Evolutionary conservation across 176 grass and related monocot species (phyloP).

Genomic region (Poa pratensis): DNA sequence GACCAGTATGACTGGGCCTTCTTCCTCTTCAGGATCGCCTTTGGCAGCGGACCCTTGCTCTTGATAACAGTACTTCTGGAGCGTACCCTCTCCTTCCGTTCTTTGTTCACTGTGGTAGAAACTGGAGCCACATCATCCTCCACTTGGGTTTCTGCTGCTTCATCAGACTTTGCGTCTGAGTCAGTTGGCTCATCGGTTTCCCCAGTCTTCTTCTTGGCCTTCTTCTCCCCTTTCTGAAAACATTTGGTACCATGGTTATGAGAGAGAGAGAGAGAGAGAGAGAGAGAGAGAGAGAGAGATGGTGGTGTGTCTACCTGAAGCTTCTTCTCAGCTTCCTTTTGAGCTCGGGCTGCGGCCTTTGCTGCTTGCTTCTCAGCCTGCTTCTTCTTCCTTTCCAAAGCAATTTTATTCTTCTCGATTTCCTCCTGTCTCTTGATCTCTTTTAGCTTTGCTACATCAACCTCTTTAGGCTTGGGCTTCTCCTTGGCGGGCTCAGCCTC

Average conservation of each 20-base stretch:
- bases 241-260: constrained; percentile 15
- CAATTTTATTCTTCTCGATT: constrained; percentile 84
- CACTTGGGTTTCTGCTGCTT: constrained; percentile 52
- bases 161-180: constrained; percentile 62
- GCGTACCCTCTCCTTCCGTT: constrained; percentile 58
- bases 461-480: constrained; percentile 61
- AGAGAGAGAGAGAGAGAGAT: not conserved
- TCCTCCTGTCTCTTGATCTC: constrained; percentile 93
- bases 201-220: constrained; percentile 69
- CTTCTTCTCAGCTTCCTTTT: constrained; percentile 86
- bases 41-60: constrained; percentile 53
- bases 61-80: constrained; percentile 46
- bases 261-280: not conserved
- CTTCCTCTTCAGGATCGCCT: constrained; percentile 76
- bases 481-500: constrained; percentile 54
- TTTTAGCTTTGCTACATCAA: constrained; percentile 76
- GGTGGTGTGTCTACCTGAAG: constrained; percentile 49
- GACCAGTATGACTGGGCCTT: constrained; percentile 60
- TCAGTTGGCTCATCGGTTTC: constrained; percentile 56
- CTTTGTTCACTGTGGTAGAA: constrained; percentile 50
- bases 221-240: constrained; percentile 86
- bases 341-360: constrained; percentile 71
- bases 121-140: constrained; percentile 39
- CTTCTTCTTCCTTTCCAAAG: constrained; percentile 92
- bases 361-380: constrained; percentile 81